These are phyloP conservation scores for Furculomyces boomerangus DNA, from an alignment of 371 early-diverging fungal genomes.

Conservation along the genomic window DNA sequence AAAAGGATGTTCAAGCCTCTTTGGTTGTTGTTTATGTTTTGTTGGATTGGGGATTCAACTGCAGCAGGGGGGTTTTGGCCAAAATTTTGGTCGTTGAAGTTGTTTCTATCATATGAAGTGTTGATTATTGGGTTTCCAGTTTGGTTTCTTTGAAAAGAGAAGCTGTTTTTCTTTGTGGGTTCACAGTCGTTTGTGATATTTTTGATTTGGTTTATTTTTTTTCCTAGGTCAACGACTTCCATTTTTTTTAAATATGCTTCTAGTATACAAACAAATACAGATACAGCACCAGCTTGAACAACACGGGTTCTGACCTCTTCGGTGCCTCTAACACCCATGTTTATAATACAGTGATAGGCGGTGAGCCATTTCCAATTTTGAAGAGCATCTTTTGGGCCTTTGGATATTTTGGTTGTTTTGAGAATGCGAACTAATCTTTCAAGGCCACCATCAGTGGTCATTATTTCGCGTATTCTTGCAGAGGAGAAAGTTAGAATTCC, in stretches of 20 bases:
- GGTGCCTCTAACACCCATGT: conserved; percentile 70
- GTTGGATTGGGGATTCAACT: not conserved
- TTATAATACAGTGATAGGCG: conserved; percentile 67
- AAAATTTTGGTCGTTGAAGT: too few relatives aligned
- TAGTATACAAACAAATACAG: conserved; percentile 56
- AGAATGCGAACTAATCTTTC: conserved; percentile 67
- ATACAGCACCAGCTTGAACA: conserved; percentile 66
- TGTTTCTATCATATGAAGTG: not conserved
- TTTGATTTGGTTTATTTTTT: not conserved
- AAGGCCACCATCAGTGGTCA: conserved; percentile 73
- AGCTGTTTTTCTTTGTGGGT: not conserved
- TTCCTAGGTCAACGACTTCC: conserved; percentile 16
- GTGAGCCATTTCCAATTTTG: conserved; percentile 66
- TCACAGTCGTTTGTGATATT: not conserved
- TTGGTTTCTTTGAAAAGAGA: not conserved
- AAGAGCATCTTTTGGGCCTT: conserved; percentile 30
- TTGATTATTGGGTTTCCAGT: not conserved
- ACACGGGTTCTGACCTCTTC: conserved; percentile 60
- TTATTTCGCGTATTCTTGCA: conserved; percentile 56
- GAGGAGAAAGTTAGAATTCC: conserved; percentile 66
- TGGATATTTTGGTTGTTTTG: conserved; percentile 32
- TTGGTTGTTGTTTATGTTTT: too few relatives aligned
- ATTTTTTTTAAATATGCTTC: conserved; percentile 35
- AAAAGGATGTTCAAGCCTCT: too few relatives aligned
- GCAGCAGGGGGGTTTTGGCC: not conserved